Evolutionary conservation across 768 basidiomycete genomes (phyloP).

Genomic region (Boletus vinaceobasis): DNA sequence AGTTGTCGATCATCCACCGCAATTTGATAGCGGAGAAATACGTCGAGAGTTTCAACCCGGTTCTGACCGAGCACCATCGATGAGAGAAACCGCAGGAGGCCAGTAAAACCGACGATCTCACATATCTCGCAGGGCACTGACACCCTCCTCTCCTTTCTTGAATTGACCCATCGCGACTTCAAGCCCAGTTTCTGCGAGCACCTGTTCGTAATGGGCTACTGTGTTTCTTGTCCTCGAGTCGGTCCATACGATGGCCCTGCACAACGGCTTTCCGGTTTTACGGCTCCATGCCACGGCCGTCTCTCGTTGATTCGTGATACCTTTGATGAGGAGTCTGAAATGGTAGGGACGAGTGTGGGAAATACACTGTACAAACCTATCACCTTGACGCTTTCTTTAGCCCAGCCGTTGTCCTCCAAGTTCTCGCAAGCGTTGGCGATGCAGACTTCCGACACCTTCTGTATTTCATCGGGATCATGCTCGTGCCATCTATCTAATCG

Average conservation of each 20-base stretch:
- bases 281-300: slow-evolving; percentile 93
- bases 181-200: slow-evolving; percentile 70
- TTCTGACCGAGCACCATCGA: slow-evolving; percentile 42
- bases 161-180: slow-evolving; percentile 62
- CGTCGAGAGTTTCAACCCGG: slow-evolving; percentile 91
- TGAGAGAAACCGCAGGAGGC: background rate
- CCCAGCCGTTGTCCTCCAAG: slow-evolving; percentile 75
- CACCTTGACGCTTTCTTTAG: slow-evolving; percentile 79
- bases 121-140: slow-evolving; percentile 64
- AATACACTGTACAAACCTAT: slow-evolving; percentile 61
- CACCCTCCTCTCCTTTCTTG: slow-evolving; percentile 68
- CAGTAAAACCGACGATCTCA: slow-evolving; percentile 34
- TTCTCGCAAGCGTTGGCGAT: slow-evolving; percentile 67
- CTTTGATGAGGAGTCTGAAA: slow-evolving; percentile 32
- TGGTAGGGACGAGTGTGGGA: background rate
- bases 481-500: slow-evolving; percentile 77
- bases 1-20: slow-evolving; percentile 93
- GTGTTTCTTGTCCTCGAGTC: slow-evolving; percentile 88
- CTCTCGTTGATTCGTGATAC: slow-evolving; percentile 97
- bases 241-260: slow-evolving; percentile 92
- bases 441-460: slow-evolving; percentile 68
- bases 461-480: slow-evolving; percentile 84
- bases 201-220: slow-evolving; percentile 75
- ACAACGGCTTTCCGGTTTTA: slow-evolving; percentile 83
- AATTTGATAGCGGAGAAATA: slow-evolving; percentile 98